phyloP scores from a whole-genome alignment of 139 green algal species.

The Chloropicon primus region DNA sequence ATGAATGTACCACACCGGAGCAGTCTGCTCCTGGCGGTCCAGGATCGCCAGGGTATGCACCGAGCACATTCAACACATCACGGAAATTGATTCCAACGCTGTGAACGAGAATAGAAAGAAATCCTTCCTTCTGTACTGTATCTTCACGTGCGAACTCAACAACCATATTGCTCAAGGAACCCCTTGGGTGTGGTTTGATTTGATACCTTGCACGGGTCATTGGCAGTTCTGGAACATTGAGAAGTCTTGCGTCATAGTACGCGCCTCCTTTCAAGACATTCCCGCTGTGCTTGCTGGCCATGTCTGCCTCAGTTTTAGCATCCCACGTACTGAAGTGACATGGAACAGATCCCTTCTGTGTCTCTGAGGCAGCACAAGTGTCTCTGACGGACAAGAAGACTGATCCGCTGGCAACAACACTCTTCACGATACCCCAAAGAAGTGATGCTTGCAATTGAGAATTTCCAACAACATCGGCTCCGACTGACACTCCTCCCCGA shows the following conservation, averaged over 20 bases:
- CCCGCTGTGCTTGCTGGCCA: not conserved
- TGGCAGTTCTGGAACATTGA: not conserved
- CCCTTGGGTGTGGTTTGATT: not conserved
- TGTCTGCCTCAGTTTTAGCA: not conserved
- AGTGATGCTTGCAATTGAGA: not conserved
- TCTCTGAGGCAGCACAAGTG: not conserved
- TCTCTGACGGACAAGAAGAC: not conserved
- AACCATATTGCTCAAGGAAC: not conserved
- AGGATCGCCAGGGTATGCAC: conserved; percentile 8
- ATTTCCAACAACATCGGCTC: not conserved
- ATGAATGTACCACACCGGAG: not conserved
- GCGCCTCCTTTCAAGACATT: not conserved
- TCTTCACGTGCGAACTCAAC: not conserved
- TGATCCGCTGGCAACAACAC: not conserved
- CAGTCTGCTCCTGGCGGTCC: conserved; percentile 1
- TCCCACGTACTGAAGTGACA: not conserved
- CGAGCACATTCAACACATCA: conserved; percentile 48
- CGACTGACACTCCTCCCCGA: not conserved
- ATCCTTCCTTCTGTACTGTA: not conserved
- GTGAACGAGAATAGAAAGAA: conserved; percentile 16
- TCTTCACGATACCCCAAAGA: not conserved
- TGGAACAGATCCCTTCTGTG: not conserved
- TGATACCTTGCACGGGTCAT: not conserved
- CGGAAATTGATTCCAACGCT: conserved; percentile 58
- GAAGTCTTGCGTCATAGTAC: not conserved